These are phyloP conservation scores for Arabidopsis lyrata DNA, from an alignment of 441 rosid genomes.

Conservation along the genomic window DNA sequence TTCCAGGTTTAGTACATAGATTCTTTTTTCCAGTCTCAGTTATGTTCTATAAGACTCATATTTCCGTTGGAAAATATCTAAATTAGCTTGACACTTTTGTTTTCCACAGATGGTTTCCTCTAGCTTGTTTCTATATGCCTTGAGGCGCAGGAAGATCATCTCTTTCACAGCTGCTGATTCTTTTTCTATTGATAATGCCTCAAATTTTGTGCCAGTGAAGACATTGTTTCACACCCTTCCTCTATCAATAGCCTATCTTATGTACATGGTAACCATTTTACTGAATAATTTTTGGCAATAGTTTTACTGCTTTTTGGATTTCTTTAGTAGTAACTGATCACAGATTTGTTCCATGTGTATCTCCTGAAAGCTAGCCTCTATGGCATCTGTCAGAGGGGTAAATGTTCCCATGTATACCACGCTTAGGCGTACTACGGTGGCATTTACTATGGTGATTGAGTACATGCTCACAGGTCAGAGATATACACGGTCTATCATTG, in stretches of 20 bases:
- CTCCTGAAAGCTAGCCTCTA: conserved; percentile 80
- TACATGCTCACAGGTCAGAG: conserved; percentile 79
- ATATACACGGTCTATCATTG: conserved; percentile 70
- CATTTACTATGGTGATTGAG: conserved; percentile 91
- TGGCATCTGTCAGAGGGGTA: conserved; percentile 97
- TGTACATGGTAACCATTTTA: conserved; percentile 77
- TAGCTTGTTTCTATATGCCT: conserved; percentile 66
- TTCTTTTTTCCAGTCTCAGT: neutral
- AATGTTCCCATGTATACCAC: conserved; percentile 99
- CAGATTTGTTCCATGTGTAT: conserved; percentile 39
- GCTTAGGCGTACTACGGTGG: conserved; percentile 91
- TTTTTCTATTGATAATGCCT: conserved; percentile 50
- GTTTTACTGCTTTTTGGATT: neutral
- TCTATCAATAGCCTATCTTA: conserved; percentile 76
- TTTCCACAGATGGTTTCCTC: conserved; percentile 76
- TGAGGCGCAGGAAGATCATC: conserved; percentile 75
- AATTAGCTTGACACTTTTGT: conserved; percentile 28
- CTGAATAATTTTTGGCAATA: neutral
- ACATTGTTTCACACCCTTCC: conserved; percentile 81
- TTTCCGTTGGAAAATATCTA: neutral
- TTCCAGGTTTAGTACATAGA: conserved; percentile 58
- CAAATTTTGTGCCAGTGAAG: conserved; percentile 65
- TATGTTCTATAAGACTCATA: neutral
- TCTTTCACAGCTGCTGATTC: conserved; percentile 70
- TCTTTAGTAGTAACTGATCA: conserved; percentile 35